These are phyloP conservation scores for Nakazawaea pomicola DNA, from an alignment of 805 yeast species.

Conservation along the genomic window DNA sequence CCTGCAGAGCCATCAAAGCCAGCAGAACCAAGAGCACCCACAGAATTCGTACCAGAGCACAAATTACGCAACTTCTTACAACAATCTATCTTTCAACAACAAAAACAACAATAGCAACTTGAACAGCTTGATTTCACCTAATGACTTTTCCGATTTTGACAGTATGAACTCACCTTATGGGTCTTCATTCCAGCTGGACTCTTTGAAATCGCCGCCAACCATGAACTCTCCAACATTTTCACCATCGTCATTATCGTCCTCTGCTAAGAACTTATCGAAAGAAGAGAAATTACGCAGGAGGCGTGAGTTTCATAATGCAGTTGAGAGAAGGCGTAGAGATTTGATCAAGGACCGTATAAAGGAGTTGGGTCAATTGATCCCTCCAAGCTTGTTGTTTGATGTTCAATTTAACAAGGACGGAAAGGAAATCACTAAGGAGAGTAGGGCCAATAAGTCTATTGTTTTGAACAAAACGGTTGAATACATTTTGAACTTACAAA, in stretches of 20 bases:
- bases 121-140: conserved; percentile 27
- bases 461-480: conserved; percentile 76
- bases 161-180: conserved; percentile 34
- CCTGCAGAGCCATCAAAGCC: conserved; percentile 4
- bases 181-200: conserved; percentile 22
- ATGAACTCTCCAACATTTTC: conserved; percentile 27
- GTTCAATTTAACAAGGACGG: conserved; percentile 18
- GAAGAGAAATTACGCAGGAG: conserved; percentile 75
- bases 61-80: conserved; percentile 9
- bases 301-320: conserved; percentile 90
- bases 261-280: conserved; percentile 36
- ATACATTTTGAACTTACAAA: conserved; percentile 62
- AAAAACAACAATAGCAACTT: conserved; percentile 25
- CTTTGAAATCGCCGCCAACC: conserved; percentile 25
- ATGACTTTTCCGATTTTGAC: conserved; percentile 22
- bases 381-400: conserved; percentile 60
- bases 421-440: conserved; percentile 43
- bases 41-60: conserved; percentile 5
- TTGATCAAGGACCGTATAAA: conserved; percentile 83
- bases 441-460: conserved; percentile 78
- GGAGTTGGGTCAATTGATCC: conserved; percentile 76
- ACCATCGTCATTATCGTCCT: conserved; percentile 28
- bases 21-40: conserved; percentile 5
- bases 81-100: conserved; percentile 6
- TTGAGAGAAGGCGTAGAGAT: conserved; percentile 88